Conservation (phyloP, 2,329 filamentous ascomycete genomes). For the Trichoderma breve region DNA sequence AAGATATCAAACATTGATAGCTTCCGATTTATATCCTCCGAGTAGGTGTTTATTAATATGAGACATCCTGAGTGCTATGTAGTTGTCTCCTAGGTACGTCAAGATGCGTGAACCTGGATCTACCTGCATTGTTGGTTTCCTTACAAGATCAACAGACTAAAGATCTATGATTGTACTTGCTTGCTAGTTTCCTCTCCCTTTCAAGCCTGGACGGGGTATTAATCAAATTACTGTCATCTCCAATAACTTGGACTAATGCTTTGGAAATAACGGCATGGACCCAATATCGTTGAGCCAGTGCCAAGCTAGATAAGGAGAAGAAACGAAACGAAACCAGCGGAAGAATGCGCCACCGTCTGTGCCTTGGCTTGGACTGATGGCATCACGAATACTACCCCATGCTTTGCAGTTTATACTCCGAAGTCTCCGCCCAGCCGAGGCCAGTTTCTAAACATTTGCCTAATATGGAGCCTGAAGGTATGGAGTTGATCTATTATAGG, state of each 20-base stretch:
- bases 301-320: neutral
- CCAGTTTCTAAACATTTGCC: neutral
- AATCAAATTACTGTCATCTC: neutral
- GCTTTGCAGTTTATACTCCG: neutral
- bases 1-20: neutral
- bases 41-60: neutral
- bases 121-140: neutral
- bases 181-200: neutral
- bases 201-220: neutral
- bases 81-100: neutral
- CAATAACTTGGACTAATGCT: neutral
- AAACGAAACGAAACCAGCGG: neutral
- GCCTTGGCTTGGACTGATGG: neutral
- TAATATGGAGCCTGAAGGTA: neutral
- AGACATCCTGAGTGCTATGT: neutral
- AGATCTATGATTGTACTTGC: neutral
- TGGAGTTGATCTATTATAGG: neutral
- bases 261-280: neutral
- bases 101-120: neutral
- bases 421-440: neutral
- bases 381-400: neutral
- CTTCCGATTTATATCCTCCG: neutral
- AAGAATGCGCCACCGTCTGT: constrained; percentile 1
- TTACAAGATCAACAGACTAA: neutral
- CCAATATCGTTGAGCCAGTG: neutral